Base-by-base conservation (phyloP, 2,329 filamentous ascomycete genomes). In the Epichloe gansuensis region DNA sequence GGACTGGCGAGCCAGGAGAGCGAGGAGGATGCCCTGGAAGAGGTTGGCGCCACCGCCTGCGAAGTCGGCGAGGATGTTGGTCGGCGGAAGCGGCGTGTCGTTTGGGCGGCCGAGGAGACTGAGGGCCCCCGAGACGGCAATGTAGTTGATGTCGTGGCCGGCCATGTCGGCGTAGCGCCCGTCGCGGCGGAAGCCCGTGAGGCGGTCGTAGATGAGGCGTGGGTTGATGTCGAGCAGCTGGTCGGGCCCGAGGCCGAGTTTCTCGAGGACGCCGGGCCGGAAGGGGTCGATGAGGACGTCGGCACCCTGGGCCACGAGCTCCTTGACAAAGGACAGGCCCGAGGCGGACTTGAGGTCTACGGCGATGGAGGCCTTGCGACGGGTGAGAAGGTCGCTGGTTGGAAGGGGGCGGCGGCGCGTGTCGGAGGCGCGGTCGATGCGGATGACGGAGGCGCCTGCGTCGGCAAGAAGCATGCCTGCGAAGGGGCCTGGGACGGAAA, bases 81-180 rank as follows among this genome's bases (percentile, higher is more conserved):
- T 80, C 0, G 93, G 93, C 17, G 90, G 77, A 55, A 85, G 82
- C 1, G 91, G 91, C 57, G 80, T 82, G 62, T 84, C 78, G 15
- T 74, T 77, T 31, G 72, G 71, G 0, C 85, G 74, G 1, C 91
- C 91, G 3, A 97, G 77, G 68, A 95, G 74, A 0, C 77, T 76
- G 31, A 97, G 70, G 1, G 86, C 84, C 91, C 91, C 91, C 0
- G 85, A 86, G 0, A 95, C 87, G 47, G 90, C 88, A 42, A 97
- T 84, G 68, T 97, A 97, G 64, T 97, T 96, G 66, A 96, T 95
- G 65, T 96, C 90, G 64, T 96, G 90, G 44, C 90, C 90, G 0
- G 90, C 89, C 90, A 95, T 96, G 61, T 77, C 71, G 47, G 78
- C 80, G 69, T 95, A 97, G 60, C 81, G 84, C 0, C 90, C 91